Conservation (phyloP, 495 filamentous ascomycete genomes). For the Bryoglossum gracile region DNA sequence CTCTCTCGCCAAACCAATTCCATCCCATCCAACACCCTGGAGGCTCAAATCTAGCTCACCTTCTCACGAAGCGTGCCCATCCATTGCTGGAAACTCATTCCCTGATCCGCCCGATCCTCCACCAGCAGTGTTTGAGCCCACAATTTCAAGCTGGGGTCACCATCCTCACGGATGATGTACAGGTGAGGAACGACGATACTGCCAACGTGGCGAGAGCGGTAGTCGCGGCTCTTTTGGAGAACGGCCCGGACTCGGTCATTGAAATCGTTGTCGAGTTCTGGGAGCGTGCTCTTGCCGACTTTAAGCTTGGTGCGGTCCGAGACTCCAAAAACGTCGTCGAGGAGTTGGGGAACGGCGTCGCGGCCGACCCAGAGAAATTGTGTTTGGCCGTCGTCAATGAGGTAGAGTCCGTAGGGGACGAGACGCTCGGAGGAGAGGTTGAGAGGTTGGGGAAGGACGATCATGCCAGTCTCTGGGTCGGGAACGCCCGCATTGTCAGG, state of each 20-base stretch:
- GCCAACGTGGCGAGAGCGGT: constrained; percentile 75
- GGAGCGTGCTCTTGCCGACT: constrained; percentile 81
- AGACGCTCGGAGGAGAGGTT: constrained; percentile 85
- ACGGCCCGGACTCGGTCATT: constrained; percentile 88
- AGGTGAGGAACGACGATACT: constrained; percentile 87
- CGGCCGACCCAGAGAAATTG: constrained; percentile 97
- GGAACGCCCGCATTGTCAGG: constrained; percentile 86
- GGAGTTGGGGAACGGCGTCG: constrained; percentile 83
- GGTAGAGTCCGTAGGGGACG: constrained; percentile 89
- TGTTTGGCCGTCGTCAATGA: constrained; percentile 95
- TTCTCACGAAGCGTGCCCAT: constrained; percentile 90
- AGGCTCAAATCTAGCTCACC: constrained; percentile 55
- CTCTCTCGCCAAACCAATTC: no score
- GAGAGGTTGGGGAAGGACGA: constrained; percentile 71
- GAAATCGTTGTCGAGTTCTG: constrained; percentile 90
- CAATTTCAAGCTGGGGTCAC: constrained; percentile 87
- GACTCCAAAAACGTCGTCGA: constrained; percentile 84
- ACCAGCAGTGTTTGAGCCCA: constrained; percentile 96
- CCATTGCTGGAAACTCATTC: constrained; percentile 87
- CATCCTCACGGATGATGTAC: constrained; percentile 90
- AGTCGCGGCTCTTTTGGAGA: constrained; percentile 83
- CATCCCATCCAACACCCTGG: background rate
- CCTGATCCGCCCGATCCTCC: constrained; percentile 91
- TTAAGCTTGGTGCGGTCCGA: constrained; percentile 72
- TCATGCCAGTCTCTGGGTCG: constrained; percentile 78